Evolutionary conservation across 2,329 filamentous ascomycete species (phyloP).

Genomic region (Ambrosiella xylebori): DNA sequence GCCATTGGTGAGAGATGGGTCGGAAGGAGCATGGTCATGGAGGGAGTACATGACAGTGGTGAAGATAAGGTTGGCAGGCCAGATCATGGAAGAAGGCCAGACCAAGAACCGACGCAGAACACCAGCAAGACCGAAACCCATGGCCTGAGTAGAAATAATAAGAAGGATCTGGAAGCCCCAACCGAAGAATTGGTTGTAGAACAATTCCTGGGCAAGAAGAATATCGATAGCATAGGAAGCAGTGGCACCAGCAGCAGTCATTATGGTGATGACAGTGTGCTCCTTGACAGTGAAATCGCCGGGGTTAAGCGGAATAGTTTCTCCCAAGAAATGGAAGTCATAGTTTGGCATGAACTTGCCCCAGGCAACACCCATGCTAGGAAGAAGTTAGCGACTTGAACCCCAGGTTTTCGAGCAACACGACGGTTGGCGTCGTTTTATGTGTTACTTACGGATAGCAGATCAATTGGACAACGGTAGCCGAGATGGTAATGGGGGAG

Average conservation of each 20-base stretch:
- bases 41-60: slow-evolving; percentile 33
- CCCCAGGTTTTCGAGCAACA: neutral
- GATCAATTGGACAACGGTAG: slow-evolving; percentile 37
- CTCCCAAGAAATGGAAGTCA: slow-evolving; percentile 20
- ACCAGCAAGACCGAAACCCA: slow-evolving; percentile 40
- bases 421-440: neutral
- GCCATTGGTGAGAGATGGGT: slow-evolving; percentile 35
- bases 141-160: slow-evolving; percentile 36
- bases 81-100: slow-evolving; percentile 39
- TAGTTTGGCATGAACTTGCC: slow-evolving; percentile 19
- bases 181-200: slow-evolving; percentile 38
- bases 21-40: slow-evolving; percentile 28
- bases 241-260: slow-evolving; percentile 23
- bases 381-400: slow-evolving; percentile 19
- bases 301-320: slow-evolving; percentile 22
- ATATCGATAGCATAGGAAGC: slow-evolving; percentile 26
- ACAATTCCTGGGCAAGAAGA: slow-evolving; percentile 32
- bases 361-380: slow-evolving; percentile 19
- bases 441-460: slow-evolving; percentile 26
- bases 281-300: slow-evolving; percentile 31
- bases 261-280: slow-evolving; percentile 31
- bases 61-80: slow-evolving; percentile 37
- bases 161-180: slow-evolving; percentile 38
- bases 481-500: slow-evolving; percentile 33
- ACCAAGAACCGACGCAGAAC: slow-evolving; percentile 36